Base-by-base conservation (phyloP, 2,329 filamentous ascomycete species). In the Pseudopithomyces chartarum region DNA sequence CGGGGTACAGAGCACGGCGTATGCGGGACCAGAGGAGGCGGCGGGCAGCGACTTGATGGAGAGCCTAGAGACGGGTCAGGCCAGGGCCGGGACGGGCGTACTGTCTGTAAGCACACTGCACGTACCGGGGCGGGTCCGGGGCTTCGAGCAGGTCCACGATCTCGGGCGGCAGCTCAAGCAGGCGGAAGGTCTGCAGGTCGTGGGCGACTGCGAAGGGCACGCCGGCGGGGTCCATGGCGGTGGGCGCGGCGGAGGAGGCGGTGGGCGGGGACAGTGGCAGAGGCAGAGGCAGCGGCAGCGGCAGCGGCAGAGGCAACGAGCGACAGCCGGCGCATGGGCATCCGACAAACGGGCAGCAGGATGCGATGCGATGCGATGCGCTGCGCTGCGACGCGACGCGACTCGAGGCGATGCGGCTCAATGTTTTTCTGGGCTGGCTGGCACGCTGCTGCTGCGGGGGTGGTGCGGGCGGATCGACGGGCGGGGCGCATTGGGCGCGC, bases 161-260 rank as follows among this genome's bases (percentile, higher is more conserved):
- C 33, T 86, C 83, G 2, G 84, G 74, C 12, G 86, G 82, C 17
- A 89, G 78, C 73, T 89, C 86, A 19, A 89, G 78, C 32, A 89
- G 76, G 38, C 84, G 81, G 68, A 87, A 83, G 20, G 79, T 79
- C 63, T 85, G 79, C 61, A 85, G 80, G 12, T 76, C 62, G 46
- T 77, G 71, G 48, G 76, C 68, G 29, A 83, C 65, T 49, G 75
- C 71, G 60, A 84, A 76, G 22, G 76, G 73, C 53, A 81, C 73
- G 50, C 75, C 76, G 54, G 65, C 65, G 42, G 70, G 64, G 38
- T 75, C 62, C 58, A 29, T 29, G 80, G 71, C 62, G n/a, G n/a
- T n/a, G n/a, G n/a, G n/a, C n/a, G n/a, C n/a, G n/a, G n/a, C n/a
- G n/a, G n/a, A n/a, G n/a, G n/a, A n/a, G n/a, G n/a, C n/a, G n/a